phyloP scores from a whole-genome alignment of 345 rosid species.

The Noccaea caerulescens region DNA sequence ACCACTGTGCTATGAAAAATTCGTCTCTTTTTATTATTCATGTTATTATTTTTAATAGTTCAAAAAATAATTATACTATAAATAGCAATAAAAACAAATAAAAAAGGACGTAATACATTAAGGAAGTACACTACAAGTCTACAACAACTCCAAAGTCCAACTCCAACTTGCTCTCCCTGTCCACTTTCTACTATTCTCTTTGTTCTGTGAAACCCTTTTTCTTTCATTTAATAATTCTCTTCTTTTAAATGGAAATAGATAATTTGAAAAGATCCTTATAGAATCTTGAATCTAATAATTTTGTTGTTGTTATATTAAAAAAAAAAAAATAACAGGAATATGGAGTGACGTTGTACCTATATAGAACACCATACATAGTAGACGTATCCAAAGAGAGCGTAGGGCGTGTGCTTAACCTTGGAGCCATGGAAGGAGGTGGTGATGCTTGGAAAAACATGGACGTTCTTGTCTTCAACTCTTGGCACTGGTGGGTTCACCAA shows the following conservation, averaged over 20 bases:
- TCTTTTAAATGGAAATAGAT: background rate
- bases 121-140: conserved; percentile 34
- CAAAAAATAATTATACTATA: conserved; percentile 1
- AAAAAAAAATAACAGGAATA: conserved; percentile 55
- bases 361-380: conserved; percentile 84
- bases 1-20: conserved; percentile 3
- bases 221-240: conserved; percentile 9
- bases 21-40: background rate
- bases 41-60: conserved; percentile 13
- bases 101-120: conserved; percentile 32
- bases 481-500: conserved; percentile 99
- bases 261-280: conserved; percentile 6
- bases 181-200: conserved; percentile 38
- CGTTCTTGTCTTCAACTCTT: conserved; percentile 81
- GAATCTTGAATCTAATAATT: conserved; percentile 7
- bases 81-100: conserved; percentile 35
- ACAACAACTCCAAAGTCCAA: conserved; percentile 38
- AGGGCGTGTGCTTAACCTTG: conserved; percentile 70
- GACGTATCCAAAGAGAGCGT: conserved; percentile 63
- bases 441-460: conserved; percentile 82
- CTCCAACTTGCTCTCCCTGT: conserved; percentile 31
- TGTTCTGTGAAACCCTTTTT: conserved; percentile 19
- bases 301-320: background rate
- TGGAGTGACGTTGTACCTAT: conserved; percentile 65
- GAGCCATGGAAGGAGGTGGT: conserved; percentile 63